These are phyloP conservation scores for Penicillium oxalicum DNA, from an alignment of 2,329 filamentous ascomycete genomes.

Conservation along the genomic window DNA sequence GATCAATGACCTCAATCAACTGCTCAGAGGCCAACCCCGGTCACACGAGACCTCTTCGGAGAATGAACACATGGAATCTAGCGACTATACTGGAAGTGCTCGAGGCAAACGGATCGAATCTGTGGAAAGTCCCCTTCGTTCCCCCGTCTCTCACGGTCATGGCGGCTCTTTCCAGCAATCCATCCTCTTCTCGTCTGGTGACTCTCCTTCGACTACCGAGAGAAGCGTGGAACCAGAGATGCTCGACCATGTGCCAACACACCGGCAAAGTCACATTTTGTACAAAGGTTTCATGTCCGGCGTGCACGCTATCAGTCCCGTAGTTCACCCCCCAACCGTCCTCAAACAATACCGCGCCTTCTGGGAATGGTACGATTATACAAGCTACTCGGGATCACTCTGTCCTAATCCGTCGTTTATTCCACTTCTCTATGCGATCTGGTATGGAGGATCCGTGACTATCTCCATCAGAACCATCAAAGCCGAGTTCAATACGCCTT, in stretches of 20 bases:
- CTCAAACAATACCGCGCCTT: constrained; percentile 39
- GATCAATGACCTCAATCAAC: constrained; percentile 42
- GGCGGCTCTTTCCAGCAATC: constrained; percentile 32
- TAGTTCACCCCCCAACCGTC: constrained; percentile 41
- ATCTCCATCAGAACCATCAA: constrained; percentile 39
- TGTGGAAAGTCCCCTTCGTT: constrained; percentile 10
- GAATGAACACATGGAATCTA: constrained; percentile 18
- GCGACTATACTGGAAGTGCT: constrained; percentile 14
- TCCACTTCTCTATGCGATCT: constrained; percentile 42
- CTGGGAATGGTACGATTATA: constrained; percentile 43
- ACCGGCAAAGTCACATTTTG: constrained; percentile 42
- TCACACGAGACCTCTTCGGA: constrained; percentile 27
- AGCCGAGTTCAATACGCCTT: constrained; percentile 34
- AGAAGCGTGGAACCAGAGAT: constrained; percentile 35
- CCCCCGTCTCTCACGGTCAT: constrained; percentile 14
- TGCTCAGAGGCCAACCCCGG: constrained; percentile 38
- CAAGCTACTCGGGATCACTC: constrained; percentile 30
- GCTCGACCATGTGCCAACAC: constrained; percentile 39
- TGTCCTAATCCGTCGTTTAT: constrained; percentile 40
- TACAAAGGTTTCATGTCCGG: constrained; percentile 45
- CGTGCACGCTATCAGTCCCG: constrained; percentile 42
- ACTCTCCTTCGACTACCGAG: constrained; percentile 30
- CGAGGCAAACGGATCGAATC: constrained; percentile 18
- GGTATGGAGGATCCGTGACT: constrained; percentile 45
- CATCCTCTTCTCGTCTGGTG: constrained; percentile 33